Conservation (phyloP, 2,329 filamentous ascomycete genomes). For the Colletotrichum horii region DNA sequence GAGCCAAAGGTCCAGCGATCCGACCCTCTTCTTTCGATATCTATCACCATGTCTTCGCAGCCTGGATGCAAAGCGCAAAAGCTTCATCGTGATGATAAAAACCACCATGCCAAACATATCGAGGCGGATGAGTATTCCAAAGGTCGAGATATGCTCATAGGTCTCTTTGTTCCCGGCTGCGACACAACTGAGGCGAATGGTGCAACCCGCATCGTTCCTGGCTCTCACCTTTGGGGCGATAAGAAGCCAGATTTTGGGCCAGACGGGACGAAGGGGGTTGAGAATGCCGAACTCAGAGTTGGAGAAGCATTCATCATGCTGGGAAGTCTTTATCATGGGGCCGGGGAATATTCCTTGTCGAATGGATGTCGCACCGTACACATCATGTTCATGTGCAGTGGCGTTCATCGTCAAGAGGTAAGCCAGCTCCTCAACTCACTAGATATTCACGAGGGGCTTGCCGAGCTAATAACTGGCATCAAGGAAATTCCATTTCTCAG, state of each 20-base stretch:
- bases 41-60: conserved; percentile 40
- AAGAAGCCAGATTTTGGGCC: conserved; percentile 38
- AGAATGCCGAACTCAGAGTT: conserved; percentile 34
- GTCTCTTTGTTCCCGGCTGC: conserved; percentile 39
- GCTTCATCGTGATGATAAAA: conserved; percentile 43
- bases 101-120: conserved; percentile 38
- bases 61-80: conserved; percentile 35
- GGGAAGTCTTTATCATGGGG: conserved; percentile 41
- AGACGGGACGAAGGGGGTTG: conserved; percentile 26
- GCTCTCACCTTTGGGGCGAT: conserved; percentile 43
- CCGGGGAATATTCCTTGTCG: conserved; percentile 32
- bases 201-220: conserved; percentile 39
- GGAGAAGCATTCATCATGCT: conserved; percentile 43
- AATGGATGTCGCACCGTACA: conserved; percentile 37
- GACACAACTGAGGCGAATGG: conserved; percentile 39
- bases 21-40: conserved; percentile 39
- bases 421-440: neutral
- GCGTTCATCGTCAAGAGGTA: conserved; percentile 39
- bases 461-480: neutral
- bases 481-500: conserved; percentile 11
- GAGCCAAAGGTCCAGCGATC: conserved; percentile 33
- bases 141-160: conserved; percentile 37
- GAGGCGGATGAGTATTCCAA: conserved; percentile 25
- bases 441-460: neutral
- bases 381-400: conserved; percentile 43